Percentiles rank a stretch among this genome's conserved stretches.
Evolutionary conservation across 257 asterid genomes (phyloP).

Genomic region (Mitragyna speciosa): DNA sequence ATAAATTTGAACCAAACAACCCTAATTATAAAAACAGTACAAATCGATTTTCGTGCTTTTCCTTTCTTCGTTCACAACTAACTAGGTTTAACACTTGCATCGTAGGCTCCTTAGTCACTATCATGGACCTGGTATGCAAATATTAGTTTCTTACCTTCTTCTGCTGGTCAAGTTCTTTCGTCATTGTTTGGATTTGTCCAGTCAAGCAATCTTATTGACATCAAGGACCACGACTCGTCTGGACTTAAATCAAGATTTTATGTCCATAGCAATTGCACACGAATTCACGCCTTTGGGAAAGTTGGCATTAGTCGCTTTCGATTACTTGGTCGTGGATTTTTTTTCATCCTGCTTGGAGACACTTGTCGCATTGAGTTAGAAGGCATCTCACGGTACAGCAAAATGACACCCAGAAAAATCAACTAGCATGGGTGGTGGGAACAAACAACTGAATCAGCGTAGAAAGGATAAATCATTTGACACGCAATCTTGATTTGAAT

Average conservation of each 20-base stretch:
- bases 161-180: neutral
- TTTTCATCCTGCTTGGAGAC: neutral
- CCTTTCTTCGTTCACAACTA: neutral
- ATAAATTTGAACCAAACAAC: no score
- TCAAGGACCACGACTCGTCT: neutral
- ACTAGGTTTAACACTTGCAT: neutral
- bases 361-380: neutral
- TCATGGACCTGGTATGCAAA: neutral
- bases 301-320: neutral
- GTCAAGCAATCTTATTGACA: neutral
- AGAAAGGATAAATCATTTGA: neutral
- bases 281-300: neutral
- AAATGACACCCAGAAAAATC: neutral
- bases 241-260: neutral
- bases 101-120: neutral
- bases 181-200: neutral
- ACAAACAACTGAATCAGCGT: neutral
- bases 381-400: neutral
- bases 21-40: neutral
- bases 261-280: neutral
- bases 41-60: neutral
- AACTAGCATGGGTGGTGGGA: constrained; percentile 1
- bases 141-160: neutral
- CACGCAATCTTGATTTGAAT: constrained; percentile 1
- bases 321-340: neutral